Base-by-base conservation (phyloP, 2,329 filamentous ascomycete species). In the Neofusicoccum sp. region DNA sequence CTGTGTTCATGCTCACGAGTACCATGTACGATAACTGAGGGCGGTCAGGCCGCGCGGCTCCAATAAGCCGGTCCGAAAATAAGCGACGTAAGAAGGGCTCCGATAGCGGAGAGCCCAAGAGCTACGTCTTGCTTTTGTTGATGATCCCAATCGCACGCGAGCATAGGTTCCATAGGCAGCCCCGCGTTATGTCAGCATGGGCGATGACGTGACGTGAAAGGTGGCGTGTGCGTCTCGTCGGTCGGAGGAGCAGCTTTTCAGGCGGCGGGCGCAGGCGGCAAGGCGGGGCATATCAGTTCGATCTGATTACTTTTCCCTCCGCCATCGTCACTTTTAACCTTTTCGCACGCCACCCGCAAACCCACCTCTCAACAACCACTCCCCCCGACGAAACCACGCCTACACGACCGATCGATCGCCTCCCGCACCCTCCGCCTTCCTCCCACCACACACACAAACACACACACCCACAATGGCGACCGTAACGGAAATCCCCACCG, bases 401-500 rank as follows among this genome's bases (percentile, higher is more conserved):
- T 43, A 11, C n/a, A 2, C 11, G 34, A 34, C 29, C 16, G 22
- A 22, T 22, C 22, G 22, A 22, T 22, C 22, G 1, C 22, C 22
- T 2, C 22, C 22, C 22, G 22, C 22, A 22, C 22, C 22, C 22
- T 22, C 22, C 22, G 22, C 22, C 22, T 22, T 22, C 22, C 22
- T 22, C 22, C 22, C 22, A 22, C 22, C 22, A 22, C 22, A 22
- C 22, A 22, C 22, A 22, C 22, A 22, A 1, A 22, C 22, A 22
- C 22, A 22, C 22, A 22, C 22, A 22, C 22, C 65, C 45, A 36
- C 39, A 6, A 77, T 76, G 75, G 49, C 62, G 16, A 87, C 85
- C 64, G 86, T 97, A 72, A 86, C 84, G 67, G 90, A 96, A 72
- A 89, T 97, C 78, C 85, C 87, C 70, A 87, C 85, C 70, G 87